A percentile compares a stretch with the other conserved stretches of the same genome.
These are phyloP conservation scores for Tulasnella sp. DNA, from an alignment of 768 basidiomycete genomes.

Conservation along the genomic window DNA sequence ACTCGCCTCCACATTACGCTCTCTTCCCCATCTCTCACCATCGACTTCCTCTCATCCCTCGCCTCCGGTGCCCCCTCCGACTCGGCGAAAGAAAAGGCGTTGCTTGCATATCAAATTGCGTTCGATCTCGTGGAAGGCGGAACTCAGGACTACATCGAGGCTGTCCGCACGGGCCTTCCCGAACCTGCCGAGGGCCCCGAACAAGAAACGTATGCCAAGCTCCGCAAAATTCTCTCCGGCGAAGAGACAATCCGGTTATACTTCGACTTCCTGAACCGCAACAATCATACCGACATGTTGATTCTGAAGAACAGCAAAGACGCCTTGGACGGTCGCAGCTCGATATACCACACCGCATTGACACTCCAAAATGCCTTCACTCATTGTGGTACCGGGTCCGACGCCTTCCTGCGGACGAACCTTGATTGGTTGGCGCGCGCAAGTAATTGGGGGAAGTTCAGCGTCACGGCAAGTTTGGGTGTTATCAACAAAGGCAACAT, in stretches of 20 bases:
- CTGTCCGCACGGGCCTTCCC: conserved; percentile 59
- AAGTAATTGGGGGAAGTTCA: conserved; percentile 98
- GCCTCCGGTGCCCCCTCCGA: conserved; percentile 41
- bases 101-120: conserved; percentile 88
- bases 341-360: conserved; percentile 94
- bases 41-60: conserved; percentile 63
- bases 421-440: conserved; percentile 94
- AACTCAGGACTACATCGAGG: conserved; percentile 84
- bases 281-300: conserved; percentile 85
- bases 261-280: conserved; percentile 89
- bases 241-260: conserved; percentile 89
- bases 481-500: conserved; percentile 98
- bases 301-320: conserved; percentile 96
- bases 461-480: conserved; percentile 91
- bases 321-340: conserved; percentile 83
- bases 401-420: conserved; percentile 88
- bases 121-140: conserved; percentile 95
- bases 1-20: conserved; percentile 87
- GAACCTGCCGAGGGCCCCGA: conserved; percentile 40
- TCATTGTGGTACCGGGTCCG: conserved; percentile 96
- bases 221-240: conserved; percentile 78
- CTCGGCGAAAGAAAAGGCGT: conserved; percentile 38
- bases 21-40: conserved; percentile 69
- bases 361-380: conserved; percentile 97
- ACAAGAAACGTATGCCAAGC: conserved; percentile 54